Base-by-base conservation (phyloP, 805 yeast genomes). In the Kregervanrija pseudodelftensis region DNA sequence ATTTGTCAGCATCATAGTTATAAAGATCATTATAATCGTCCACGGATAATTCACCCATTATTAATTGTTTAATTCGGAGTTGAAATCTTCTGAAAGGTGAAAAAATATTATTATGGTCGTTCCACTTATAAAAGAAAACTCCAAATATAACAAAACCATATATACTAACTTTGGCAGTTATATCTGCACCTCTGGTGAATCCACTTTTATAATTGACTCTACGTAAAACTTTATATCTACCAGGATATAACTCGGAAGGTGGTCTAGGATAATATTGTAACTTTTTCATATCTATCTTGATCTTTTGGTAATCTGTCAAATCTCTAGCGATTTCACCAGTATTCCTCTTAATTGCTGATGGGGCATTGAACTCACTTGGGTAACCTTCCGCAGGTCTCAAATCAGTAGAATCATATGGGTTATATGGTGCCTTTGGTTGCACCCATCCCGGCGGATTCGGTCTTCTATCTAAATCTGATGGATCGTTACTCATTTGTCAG, bases 181-280 rank as follows among this genome's bases (percentile, higher is more conserved):
- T 63, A 45, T 75, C 68, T 7, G 84, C 76, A 5, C 93, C 95
- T 14, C 68, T 66, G 49, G 76, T 73, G 53, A 83, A 79, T 30
- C 74, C 60, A 36, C 63, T 62, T 48, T 77, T 69, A 45, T 77
- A 71, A 48, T 77, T 74, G 5, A 80, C 72, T 40, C 80, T 69
- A 36, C 83, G 65, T 52, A 86, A 70, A 28, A 82, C 84, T 59
- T 85, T 85, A 63, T 75, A 79, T 59, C 85, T 85, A 1, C 95
- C 95, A 0, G 88, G 87, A 58, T 85, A 87, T 22, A 81, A 53
- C 43, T 81, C 83, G 31, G 86, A 78, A 13, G 72, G 68, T 0
- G 95, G 95, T 38, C 91, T 62, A 1, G 95, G 95, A 5, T 86
- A 82, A 58, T 84, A 87, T 57, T 82, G 79, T 48, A 85, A 69